Percentiles rank a stretch among this genome's conserved stretches.
Evolutionary conservation across 2,329 filamentous ascomycete species (phyloP).

Genomic region (Colletotrichum tofieldiae): DNA sequence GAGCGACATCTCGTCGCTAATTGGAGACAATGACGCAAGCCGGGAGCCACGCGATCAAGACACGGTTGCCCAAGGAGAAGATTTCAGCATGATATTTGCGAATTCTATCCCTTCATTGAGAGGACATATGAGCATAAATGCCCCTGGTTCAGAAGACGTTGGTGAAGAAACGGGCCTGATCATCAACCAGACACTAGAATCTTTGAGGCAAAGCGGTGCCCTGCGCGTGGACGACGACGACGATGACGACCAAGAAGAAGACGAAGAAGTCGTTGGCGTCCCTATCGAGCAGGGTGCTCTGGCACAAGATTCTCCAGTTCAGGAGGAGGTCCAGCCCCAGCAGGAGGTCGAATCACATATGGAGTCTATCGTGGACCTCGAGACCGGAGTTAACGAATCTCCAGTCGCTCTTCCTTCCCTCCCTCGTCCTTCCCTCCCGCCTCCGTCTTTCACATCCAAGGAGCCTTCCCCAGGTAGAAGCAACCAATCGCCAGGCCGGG

Average conservation of each 20-base stretch:
- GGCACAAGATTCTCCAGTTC: background rate
- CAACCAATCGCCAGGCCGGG: conserved; percentile 48
- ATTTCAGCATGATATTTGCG: conserved; percentile 74
- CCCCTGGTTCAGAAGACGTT: conserved; percentile 60
- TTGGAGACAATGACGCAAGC: conserved; percentile 43
- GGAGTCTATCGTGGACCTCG: conserved; percentile 6
- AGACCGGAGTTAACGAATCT: conserved; percentile 13
- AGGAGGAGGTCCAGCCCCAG: background rate
- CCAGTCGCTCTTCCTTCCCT: conserved; percentile 29
- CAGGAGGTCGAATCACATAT: conserved; percentile 14
- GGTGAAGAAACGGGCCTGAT: conserved; percentile 72
- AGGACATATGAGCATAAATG: conserved; percentile 55
- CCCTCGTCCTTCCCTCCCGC: conserved; percentile 2
- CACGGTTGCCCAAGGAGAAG: conserved; percentile 66
- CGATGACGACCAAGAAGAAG: conserved; percentile 6
- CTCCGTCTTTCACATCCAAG: conserved; percentile 1
- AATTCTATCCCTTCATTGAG: conserved; percentile 69
- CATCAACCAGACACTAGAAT: conserved; percentile 69
- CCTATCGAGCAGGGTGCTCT: conserved; percentile 10
- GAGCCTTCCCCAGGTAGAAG: conserved; percentile 20
- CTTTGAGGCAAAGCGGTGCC: conserved; percentile 57
- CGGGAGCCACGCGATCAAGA: conserved; percentile 52
- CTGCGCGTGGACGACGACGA: conserved; percentile 38
- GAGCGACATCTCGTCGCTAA: conserved; percentile 36
- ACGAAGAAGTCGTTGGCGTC: conserved; percentile 7